Base-by-base conservation (phyloP, 1,284 basidiomycete genomes). In the Microbotryum lychnidis-dioicae region DNA sequence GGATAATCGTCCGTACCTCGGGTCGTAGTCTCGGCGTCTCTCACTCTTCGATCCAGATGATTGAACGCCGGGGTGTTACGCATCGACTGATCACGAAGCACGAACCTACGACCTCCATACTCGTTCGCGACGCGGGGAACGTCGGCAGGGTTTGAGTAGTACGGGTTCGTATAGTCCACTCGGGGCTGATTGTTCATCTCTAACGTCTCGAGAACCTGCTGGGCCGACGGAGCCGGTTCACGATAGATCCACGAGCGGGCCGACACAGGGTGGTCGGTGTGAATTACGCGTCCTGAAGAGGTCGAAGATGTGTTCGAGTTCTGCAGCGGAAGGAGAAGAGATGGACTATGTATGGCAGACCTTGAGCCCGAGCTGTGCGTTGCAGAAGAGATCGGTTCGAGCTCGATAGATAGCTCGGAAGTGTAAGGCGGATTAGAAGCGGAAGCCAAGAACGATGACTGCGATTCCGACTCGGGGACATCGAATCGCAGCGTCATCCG, bases 51-150 rank as follows among this genome's bases (percentile, higher is more conserved):
- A 1, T 37, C 55, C 14, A 60, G 58, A 14, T 63, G 52, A 12
- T 72, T 65, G 50, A 69, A 67, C 0, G 72, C 70, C 1, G 73
- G 63, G 23, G 80, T 73, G 23, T 75, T 74, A 1, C 68, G 66
- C 1, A 79, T 69, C 42, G 72, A 68, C 42, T 74, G 73, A 3
- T 76, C 77, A 50, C 84, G 84, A 21, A 94, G 77, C 50, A 80
- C 78, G 73, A 87, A 94, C 29, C 83, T 74, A 1, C 89, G 76
- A 0, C 91, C 92, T 16, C 84, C 91, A 71, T 88, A 93, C 73
- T 91, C 87, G 69, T 85, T 80, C 78, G 76, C 8, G 6, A 31
- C 18, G 1, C n/a, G 8, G 1, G 66, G 87, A 0, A 86, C 81
- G 72, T 97, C 94, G 3, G 71, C 71, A 12, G 80, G 79, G 58